Percentiles rank a stretch among this genome's conserved stretches.
Conservation (phyloP, 2,329 filamentous ascomycete species). For the Penicillium sp. region DNA sequence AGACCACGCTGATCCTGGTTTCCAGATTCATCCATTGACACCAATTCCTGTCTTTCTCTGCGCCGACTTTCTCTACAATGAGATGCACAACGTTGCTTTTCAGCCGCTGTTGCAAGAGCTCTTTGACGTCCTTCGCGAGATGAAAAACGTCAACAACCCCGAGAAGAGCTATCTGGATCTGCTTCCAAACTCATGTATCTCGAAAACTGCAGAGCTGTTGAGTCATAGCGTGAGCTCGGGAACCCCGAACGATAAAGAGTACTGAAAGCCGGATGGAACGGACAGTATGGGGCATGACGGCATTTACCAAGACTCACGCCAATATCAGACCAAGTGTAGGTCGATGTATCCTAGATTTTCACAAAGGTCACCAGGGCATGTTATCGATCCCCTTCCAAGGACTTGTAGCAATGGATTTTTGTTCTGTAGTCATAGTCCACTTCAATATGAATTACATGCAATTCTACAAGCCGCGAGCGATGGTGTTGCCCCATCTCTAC, state of each 20-base stretch:
- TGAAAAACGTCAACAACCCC: constrained; percentile 16
- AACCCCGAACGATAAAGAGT: not conserved
- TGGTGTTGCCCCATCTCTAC: too few species aligned
- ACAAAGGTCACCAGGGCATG: too few species aligned
- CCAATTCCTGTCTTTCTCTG: constrained; percentile 25
- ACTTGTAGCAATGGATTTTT: too few species aligned
- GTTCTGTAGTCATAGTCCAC: too few species aligned
- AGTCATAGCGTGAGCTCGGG: not conserved
- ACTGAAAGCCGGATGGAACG: too few species aligned
- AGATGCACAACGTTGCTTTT: constrained; percentile 9
- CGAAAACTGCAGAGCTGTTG: not conserved
- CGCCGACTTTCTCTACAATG: constrained; percentile 23
- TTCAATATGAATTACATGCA: too few species aligned
- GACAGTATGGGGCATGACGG: too few species aligned
- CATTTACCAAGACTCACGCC: too few species aligned
- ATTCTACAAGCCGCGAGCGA: too few species aligned
- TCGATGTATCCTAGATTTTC: too few species aligned
- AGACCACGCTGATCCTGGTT: not conserved
- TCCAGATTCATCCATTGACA: constrained; percentile 24
- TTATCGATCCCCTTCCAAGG: too few species aligned
- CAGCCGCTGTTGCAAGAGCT: constrained; percentile 12
- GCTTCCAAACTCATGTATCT: constrained; percentile 2
- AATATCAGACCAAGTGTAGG: too few species aligned
- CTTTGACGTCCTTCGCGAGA: constrained; percentile 9
- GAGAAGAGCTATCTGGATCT: constrained; percentile 13